These are phyloP conservation scores for Colletotrichum sp. DNA, from an alignment of 2,329 filamentous ascomycete species.

Conservation along the genomic window DNA sequence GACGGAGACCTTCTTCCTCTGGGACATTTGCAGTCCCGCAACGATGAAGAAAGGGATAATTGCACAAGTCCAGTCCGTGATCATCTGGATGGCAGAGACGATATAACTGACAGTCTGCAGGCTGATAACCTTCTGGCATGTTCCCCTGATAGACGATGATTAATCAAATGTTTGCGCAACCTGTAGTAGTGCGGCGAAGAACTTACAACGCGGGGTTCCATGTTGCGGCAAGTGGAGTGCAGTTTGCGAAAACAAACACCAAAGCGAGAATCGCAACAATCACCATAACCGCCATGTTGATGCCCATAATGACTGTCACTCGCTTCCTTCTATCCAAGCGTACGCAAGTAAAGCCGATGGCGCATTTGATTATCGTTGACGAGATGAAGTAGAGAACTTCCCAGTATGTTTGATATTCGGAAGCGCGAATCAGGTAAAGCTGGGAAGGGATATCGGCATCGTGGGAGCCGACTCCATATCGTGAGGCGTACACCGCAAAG, in stretches of 20 bases:
- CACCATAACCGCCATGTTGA: conserved; percentile 21
- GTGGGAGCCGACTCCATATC: neutral
- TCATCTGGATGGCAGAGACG: conserved; percentile 26
- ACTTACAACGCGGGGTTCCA: conserved; percentile 25
- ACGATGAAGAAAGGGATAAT: conserved; percentile 34
- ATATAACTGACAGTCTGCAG: conserved; percentile 22
- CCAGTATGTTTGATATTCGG: conserved; percentile 2
- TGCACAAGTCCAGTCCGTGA: conserved; percentile 32
- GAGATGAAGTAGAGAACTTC: conserved; percentile 25
- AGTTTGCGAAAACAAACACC: conserved; percentile 25
- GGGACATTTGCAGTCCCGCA: conserved; percentile 28
- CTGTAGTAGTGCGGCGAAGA: neutral
- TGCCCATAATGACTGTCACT: conserved; percentile 14
- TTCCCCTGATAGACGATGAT: neutral
- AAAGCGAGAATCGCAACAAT: conserved; percentile 15
- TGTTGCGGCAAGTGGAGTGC: conserved; percentile 21
- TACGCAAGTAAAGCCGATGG: conserved; percentile 26
- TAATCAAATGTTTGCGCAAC: fast-evolving
- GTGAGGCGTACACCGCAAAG: neutral
- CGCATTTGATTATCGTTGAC: conserved; percentile 24
- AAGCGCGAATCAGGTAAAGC: neutral
- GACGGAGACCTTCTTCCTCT: conserved; percentile 23
- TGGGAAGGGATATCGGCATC: neutral
- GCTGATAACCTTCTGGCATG: neutral
- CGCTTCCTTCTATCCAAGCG: conserved; percentile 16